Conservation (phyloP, 2,329 filamentous ascomycete species). For the Colletotrichum sp. region DNA sequence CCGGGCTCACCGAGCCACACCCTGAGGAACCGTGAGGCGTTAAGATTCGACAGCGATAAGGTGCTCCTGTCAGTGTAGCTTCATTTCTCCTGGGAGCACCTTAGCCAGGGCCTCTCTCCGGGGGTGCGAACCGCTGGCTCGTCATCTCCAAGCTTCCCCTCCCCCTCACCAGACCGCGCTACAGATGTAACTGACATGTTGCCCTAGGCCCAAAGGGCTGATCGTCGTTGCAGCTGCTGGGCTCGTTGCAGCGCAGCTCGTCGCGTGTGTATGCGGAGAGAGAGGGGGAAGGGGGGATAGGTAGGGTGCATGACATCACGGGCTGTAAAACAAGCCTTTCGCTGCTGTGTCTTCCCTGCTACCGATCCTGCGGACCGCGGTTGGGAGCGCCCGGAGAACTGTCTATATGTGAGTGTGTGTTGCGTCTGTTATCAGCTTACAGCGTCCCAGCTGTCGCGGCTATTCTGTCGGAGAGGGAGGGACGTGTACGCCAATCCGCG, state of each 20-base stretch:
- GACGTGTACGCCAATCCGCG: neutral
- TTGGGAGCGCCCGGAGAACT: neutral
- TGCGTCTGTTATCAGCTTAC: neutral
- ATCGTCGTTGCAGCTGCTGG: neutral
- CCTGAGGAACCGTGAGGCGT: neutral
- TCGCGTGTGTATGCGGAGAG: neutral
- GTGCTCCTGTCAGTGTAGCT: neutral
- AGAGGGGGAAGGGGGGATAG: neutral
- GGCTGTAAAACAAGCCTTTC: constrained; percentile 12
- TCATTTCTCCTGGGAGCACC: neutral
- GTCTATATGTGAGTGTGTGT: neutral
- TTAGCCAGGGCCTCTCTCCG: neutral
- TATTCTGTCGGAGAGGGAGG: neutral
- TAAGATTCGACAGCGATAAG: neutral
- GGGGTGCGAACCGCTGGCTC: neutral
- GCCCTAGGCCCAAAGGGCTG: neutral
- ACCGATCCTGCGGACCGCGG: neutral
- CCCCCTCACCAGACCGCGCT: neutral
- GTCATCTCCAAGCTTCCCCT: neutral
- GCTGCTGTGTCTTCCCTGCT: neutral
- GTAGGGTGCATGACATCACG: neutral
- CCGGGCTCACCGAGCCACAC: neutral
- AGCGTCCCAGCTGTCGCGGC: neutral
- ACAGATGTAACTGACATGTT: neutral
- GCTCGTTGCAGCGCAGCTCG: neutral